A percentile compares a stretch with the other conserved stretches of the same genome.
phyloP scores from a whole-genome alignment of 2,329 filamentous ascomycete genomes.

The Botrytis medusae region DNA sequence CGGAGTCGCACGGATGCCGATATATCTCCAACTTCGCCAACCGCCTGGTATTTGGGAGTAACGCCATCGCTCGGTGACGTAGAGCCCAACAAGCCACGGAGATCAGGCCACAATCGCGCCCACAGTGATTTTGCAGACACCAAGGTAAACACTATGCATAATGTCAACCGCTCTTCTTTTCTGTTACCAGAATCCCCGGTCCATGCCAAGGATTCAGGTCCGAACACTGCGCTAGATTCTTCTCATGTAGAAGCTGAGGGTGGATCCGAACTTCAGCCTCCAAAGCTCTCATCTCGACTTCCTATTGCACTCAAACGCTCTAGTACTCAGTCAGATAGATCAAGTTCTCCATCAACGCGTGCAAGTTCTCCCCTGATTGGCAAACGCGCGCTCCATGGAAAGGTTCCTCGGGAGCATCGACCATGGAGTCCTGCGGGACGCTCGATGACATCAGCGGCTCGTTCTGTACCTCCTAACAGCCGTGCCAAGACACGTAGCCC shows the following conservation, averaged over 20 bases:
- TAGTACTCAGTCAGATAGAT: conserved; percentile 47
- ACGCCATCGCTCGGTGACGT: conserved; percentile 45
- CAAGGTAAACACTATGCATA: conserved; percentile 35
- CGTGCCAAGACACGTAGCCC: conserved; percentile 35
- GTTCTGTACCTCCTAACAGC: conserved; percentile 43
- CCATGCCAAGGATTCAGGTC: background rate
- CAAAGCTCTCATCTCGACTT: conserved; percentile 32
- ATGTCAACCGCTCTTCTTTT: conserved; percentile 18
- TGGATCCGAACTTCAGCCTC: conserved; percentile 4
- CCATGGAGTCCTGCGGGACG: conserved; percentile 36
- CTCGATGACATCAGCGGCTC: conserved; percentile 27
- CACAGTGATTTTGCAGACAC: conserved; percentile 58
- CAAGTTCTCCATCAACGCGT: conserved; percentile 37
- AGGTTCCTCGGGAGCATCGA: conserved; percentile 31
- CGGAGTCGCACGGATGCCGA: conserved; percentile 58
- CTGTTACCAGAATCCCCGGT: conserved; percentile 11
- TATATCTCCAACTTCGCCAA: conserved; percentile 61
- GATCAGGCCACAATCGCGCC: conserved; percentile 50
- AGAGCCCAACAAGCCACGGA: conserved; percentile 31
- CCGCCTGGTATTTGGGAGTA: conserved; percentile 60
- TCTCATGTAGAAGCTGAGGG: background rate
- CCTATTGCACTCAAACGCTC: conserved; percentile 34
- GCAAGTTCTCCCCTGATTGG: conserved; percentile 51
- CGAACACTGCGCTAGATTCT: background rate
- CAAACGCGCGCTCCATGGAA: conserved; percentile 42